Percentiles rank a stretch among this genome's conserved stretches.
These are phyloP conservation scores for Xylariaceae sp. DNA, from an alignment of 2,329 filamentous ascomycete species.

Conservation along the genomic window DNA sequence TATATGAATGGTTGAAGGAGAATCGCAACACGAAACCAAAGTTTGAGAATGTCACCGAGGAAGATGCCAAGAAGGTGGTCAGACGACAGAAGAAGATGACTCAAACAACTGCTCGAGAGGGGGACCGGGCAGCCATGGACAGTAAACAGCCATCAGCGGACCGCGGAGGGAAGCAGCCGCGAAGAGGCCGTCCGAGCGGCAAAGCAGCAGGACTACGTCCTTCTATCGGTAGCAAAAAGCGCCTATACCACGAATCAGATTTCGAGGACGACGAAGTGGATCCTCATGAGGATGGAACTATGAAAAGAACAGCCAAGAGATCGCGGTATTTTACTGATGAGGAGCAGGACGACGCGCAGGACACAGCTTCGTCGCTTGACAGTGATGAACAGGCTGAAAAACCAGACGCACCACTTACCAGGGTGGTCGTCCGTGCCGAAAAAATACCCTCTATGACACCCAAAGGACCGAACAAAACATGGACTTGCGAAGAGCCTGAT, in stretches of 20 bases:
- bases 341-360: slow-evolving; percentile 24
- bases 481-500: slow-evolving; percentile 66
- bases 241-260: slow-evolving; percentile 39
- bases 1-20: slow-evolving; percentile 37
- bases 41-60: slow-evolving; percentile 32
- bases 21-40: slow-evolving; percentile 32
- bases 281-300: slow-evolving; percentile 33
- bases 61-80: slow-evolving; percentile 28
- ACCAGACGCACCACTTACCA: slow-evolving; percentile 17
- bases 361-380: slow-evolving; percentile 18
- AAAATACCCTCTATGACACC: slow-evolving; percentile 52
- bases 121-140: slow-evolving; percentile 11
- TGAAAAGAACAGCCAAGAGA: slow-evolving; percentile 33
- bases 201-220: slow-evolving; percentile 51
- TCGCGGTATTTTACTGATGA: slow-evolving; percentile 29
- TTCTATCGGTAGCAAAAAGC: slow-evolving; percentile 47
- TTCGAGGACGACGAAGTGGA: slow-evolving; percentile 44
- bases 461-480: slow-evolving; percentile 63
- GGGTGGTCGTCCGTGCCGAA: slow-evolving; percentile 52
- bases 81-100: slow-evolving; percentile 33
- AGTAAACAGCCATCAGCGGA: slow-evolving; percentile 21
- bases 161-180: slow-evolving; percentile 29
- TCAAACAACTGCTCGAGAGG: slow-evolving; percentile 19
- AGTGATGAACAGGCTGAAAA: slow-evolving; percentile 37
- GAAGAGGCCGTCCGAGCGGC: slow-evolving; percentile 43